These are phyloP conservation scores for Solidago caesia DNA, from an alignment of 129 eudicot genomes.

Conservation along the genomic window DNA sequence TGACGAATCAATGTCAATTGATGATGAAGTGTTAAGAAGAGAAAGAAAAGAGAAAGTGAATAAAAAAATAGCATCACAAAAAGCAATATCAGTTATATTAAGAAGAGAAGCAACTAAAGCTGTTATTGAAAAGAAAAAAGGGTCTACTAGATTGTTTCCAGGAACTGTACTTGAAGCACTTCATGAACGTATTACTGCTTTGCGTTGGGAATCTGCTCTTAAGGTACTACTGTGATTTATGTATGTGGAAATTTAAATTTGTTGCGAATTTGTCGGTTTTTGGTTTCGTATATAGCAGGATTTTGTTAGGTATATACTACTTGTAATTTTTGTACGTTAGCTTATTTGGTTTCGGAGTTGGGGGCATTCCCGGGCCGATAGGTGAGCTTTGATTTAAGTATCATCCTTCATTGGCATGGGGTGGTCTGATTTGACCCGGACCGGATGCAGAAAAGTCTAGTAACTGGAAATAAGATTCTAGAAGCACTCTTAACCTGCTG, in stretches of 20 bases:
- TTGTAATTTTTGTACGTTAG: too few species aligned
- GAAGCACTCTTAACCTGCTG: too few species aligned
- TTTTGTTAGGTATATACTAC: too few species aligned
- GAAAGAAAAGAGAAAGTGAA: constrained; percentile 78
- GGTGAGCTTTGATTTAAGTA: too few species aligned
- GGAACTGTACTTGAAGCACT: constrained; percentile 92
- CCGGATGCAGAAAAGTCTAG: too few species aligned
- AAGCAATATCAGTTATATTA: constrained; percentile 81
- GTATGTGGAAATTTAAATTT: not conserved
- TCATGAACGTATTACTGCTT: constrained; percentile 84
- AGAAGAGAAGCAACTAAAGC: constrained; percentile 91
- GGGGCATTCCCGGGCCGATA: too few species aligned
- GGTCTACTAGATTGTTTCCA: constrained; percentile 71
- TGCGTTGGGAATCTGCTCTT: constrained; percentile 99
- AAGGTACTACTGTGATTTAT: constrained; percentile 40
- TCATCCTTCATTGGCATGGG: too few species aligned
- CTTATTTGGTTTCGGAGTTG: too few species aligned
- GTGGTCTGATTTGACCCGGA: too few species aligned
- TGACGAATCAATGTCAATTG: constrained; percentile 19
- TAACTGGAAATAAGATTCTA: too few species aligned
- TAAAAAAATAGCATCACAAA: constrained; percentile 76
- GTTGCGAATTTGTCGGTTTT: too few species aligned
- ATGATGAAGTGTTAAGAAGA: constrained; percentile 40
- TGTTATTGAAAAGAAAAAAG: constrained; percentile 86
- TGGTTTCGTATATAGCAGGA: too few species aligned